Conservation (phyloP, 148 eudicot species). For the Silene latifolia region DNA sequence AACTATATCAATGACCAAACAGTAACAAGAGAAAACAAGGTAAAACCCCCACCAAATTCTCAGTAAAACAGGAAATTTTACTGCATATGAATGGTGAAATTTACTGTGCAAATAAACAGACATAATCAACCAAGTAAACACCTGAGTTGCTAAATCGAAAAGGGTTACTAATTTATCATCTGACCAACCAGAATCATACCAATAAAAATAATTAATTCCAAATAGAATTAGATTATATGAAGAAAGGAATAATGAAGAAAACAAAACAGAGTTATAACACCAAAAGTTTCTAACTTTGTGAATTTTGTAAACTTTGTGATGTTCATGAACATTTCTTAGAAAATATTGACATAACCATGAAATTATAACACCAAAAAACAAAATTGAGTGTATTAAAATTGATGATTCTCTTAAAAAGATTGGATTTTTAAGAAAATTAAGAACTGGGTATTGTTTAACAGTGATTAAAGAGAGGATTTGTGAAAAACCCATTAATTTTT, state of each 20-base stretch:
- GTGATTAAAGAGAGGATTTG: neutral
- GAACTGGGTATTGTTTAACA: conserved; percentile 9
- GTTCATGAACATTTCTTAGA: conserved; percentile 8
- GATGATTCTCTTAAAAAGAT: conserved; percentile 35
- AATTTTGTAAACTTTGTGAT: conserved; percentile 30
- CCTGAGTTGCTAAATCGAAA: conserved; percentile 39
- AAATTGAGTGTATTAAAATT: conserved; percentile 32
- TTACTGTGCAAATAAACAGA: conserved; percentile 38
- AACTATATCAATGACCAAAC: conserved; percentile 39
- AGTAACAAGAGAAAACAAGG: conserved; percentile 48
- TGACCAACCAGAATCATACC: conserved; percentile 59
- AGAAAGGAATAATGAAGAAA: conserved; percentile 33
- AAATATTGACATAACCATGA: conserved; percentile 35
- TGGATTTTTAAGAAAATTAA: conserved; percentile 25
- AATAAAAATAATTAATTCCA: conserved; percentile 41
- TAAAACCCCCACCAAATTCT: conserved; percentile 72
- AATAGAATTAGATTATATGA: conserved; percentile 37
- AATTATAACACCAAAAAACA: conserved; percentile 32
- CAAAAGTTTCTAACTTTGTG: conserved; percentile 31
- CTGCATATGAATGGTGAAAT: conserved; percentile 23
- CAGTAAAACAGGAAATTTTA: conserved; percentile 45
- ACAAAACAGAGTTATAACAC: conserved; percentile 33
- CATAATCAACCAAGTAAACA: conserved; percentile 39
- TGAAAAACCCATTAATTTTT: conserved; percentile 7
- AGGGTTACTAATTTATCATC: conserved; percentile 39